Evolutionary conservation across 1,284 basidiomycete genomes (phyloP).

Genomic region (Cryptococcus floricola): DNA sequence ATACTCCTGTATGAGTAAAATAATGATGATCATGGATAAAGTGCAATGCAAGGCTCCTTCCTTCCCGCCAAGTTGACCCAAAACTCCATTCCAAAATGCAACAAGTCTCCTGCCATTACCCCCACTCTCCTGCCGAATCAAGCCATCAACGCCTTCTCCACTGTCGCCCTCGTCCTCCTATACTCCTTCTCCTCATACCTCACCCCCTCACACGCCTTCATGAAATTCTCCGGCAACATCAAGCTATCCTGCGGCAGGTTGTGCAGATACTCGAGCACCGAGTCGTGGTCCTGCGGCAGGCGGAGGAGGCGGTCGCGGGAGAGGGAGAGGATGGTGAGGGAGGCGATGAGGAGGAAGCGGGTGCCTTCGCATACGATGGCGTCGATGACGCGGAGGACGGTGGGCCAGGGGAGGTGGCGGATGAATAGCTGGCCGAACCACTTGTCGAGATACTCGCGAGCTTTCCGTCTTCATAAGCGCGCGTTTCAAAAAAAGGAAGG

Average conservation of each 20-base stretch:
- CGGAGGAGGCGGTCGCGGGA: slow-evolving; percentile 38
- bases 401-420: slow-evolving; percentile 69
- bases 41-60: no score
- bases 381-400: slow-evolving; percentile 78
- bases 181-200: slow-evolving; percentile 44
- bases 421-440: slow-evolving; percentile 60
- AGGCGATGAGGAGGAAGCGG: slow-evolving; percentile 73
- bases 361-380: slow-evolving; percentile 80
- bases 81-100: background rate
- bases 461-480: slow-evolving; percentile 13
- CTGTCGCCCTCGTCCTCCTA: slow-evolving; percentile 31
- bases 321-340: slow-evolving; percentile 62
- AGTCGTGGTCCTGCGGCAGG: slow-evolving; percentile 19
- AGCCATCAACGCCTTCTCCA: slow-evolving; percentile 35
- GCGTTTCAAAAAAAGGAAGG: background rate
- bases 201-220: slow-evolving; percentile 39
- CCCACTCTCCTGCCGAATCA: no score
- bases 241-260: slow-evolving; percentile 43
- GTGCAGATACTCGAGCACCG: slow-evolving; percentile 34
- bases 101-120: no score
- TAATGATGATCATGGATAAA: background rate
- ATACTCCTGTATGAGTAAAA: no score
- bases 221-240: slow-evolving; percentile 44
- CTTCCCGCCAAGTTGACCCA: background rate
- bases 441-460: slow-evolving; percentile 34